A percentile compares a stretch with the other conserved stretches of the same genome.
Evolutionary conservation across 345 rosid species (phyloP).

Genomic region (Populus nigra): DNA sequence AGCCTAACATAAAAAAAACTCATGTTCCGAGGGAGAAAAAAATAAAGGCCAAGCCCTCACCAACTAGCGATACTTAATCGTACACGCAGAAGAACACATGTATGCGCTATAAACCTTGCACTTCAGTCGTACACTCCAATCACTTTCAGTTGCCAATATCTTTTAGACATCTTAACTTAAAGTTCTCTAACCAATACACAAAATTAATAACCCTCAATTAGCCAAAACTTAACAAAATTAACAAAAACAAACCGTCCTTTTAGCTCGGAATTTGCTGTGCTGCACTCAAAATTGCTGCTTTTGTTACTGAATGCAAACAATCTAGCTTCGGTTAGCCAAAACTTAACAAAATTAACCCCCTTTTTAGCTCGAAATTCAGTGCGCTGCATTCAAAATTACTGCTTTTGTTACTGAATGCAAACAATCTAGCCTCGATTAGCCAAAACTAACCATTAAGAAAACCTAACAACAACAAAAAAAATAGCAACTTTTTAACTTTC

Average conservation of each 20-base stretch:
- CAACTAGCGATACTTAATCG: background rate
- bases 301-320: background rate
- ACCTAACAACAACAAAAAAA: no score
- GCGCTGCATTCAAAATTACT: background rate
- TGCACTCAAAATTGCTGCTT: background rate
- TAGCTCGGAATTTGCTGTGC: background rate
- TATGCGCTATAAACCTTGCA: no score
- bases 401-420: no score
- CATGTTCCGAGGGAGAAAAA: no score
- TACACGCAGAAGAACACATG: background rate
- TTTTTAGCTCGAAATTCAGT: background rate
- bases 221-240: background rate
- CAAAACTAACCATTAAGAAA: background rate
- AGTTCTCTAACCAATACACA: background rate
- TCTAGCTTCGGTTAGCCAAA: background rate
- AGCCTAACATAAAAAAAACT: background rate
- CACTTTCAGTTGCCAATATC: no score
- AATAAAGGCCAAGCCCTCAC: background rate
- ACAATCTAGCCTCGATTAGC: background rate
- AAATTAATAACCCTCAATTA: background rate
- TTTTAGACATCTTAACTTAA: no score
- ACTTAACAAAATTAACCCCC: background rate
- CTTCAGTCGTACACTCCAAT: no score
- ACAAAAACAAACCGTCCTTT: background rate
- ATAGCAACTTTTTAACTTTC: background rate